Conservation (phyloP, 352 stramenopile species). For the Phytophthora capsici region DNA sequence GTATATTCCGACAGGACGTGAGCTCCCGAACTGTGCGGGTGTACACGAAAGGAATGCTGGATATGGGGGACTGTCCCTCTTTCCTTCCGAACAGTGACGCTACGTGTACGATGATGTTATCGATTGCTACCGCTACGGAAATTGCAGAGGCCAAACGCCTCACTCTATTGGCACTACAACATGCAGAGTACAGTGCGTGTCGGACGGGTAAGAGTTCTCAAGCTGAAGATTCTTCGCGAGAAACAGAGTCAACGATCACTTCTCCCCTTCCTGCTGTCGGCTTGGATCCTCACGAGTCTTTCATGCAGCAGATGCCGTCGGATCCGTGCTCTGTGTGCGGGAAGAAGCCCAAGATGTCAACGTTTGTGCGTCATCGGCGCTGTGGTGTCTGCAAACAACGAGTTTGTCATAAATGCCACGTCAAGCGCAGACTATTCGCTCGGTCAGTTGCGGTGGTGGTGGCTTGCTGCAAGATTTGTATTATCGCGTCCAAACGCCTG, state of each 20-base stretch:
- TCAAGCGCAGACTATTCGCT: constrained; percentile 41
- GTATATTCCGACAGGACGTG: constrained; percentile 30
- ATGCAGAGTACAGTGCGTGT: constrained; percentile 7
- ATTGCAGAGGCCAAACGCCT: constrained; percentile 37
- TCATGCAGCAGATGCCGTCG: constrained; percentile 17
- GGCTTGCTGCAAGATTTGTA: constrained; percentile 45
- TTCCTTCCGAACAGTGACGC: constrained; percentile 27
- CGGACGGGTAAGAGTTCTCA: constrained; percentile 7
- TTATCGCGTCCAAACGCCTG: constrained; percentile 42
- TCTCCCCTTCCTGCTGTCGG: neutral
- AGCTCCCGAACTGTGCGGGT: constrained; percentile 25
- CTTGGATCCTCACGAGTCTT: neutral
- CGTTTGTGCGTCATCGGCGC: constrained; percentile 19
- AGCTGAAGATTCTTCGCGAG: constrained; percentile 11
- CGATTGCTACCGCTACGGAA: constrained; percentile 17
- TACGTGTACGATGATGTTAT: constrained; percentile 19
- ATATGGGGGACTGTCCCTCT: constrained; percentile 18
- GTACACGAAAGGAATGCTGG: constrained; percentile 31
- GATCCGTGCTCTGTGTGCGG: constrained; percentile 24
- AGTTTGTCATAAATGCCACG: constrained; percentile 46
- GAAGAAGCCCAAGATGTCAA: constrained; percentile 25
- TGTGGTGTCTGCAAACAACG: constrained; percentile 40
- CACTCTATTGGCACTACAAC: constrained; percentile 29
- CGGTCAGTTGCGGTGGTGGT: constrained; percentile 32
- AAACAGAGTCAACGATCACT: constrained; percentile 20